Base-by-base conservation (phyloP, 1,284 basidiomycete genomes). In the Boletus hoseneyae region DNA sequence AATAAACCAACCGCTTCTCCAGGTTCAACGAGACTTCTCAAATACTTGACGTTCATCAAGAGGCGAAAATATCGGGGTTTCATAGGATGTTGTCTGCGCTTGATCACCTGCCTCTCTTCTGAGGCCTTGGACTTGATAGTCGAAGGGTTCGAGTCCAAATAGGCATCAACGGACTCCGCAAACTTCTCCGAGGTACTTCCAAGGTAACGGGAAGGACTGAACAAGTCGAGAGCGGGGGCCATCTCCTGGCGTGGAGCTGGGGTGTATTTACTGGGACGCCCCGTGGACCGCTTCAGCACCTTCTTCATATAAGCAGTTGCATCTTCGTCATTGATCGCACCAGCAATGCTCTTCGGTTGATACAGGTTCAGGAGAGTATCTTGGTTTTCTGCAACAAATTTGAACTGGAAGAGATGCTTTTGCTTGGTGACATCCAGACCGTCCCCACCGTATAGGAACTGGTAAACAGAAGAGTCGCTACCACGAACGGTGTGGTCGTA, bases 401-500 rank as follows among this genome's bases (percentile, higher is more conserved):
- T 89, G 70, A 98, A 98, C 64, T 97, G 83, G 51, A 85, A 81
- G 34, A 96, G 74, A 69, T 96, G 91, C 66, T 91, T 93, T 70
- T 93, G 91, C 72, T 93, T 96, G 51, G 95, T 97, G 34, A 98
- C 93, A 67, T 99, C 97, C 50, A 99, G 79, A 12, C 89, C 88
- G 62, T 99, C 97, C 52, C 97, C 97, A 15, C 97, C 97, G 67
- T 99, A 99, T 55, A 89, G 78, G 77, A 99, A 99, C 70, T 99
- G 97, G 57, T 97, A 90, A 32, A 99, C 76, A 1, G 93, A 92
- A 15, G 85, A 83, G 66, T 99, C 97, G 61, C 89, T 90, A 52
- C 96, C 96, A 53, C 97, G 90, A 32, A 99, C 95, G 16, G 97
- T 99, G 70, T 98, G 86, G 71, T 99, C 97, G 70, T 99, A 99